Evolutionary conservation across 2,329 filamentous ascomycete genomes (phyloP).

Genomic region (Colletotrichum navitas): DNA sequence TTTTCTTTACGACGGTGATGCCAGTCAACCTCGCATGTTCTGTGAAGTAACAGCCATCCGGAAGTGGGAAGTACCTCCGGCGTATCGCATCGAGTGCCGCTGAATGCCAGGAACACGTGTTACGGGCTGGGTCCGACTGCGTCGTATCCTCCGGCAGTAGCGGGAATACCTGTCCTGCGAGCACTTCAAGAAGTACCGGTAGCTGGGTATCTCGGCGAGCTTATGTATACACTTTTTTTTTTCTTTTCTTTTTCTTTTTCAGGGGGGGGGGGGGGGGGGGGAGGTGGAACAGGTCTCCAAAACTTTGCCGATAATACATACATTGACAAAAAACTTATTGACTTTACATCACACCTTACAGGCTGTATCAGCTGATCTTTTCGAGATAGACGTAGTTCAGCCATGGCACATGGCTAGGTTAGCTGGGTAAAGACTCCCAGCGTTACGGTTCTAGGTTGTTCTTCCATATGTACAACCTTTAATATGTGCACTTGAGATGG

Average conservation of each 20-base stretch:
- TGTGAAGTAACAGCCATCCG: background rate
- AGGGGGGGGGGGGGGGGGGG: too few relatives aligned
- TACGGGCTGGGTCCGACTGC: background rate
- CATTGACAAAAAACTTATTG: background rate
- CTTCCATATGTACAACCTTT: background rate
- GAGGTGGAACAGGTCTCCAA: background rate
- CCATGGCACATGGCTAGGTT: background rate
- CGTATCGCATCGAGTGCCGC: background rate
- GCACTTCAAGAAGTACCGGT: background rate
- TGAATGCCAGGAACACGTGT: background rate
- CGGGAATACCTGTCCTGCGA: background rate
- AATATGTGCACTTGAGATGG: background rate
- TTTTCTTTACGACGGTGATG: background rate
- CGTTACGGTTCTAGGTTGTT: background rate
- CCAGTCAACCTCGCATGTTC: background rate
- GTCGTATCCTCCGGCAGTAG: background rate
- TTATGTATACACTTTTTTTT: too few relatives aligned
- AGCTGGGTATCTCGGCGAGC: background rate
- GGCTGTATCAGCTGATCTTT: background rate
- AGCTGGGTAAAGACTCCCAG: background rate
- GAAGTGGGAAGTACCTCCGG: background rate
- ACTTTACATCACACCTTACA: background rate
- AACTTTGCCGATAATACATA: background rate
- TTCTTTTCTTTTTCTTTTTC: too few relatives aligned
- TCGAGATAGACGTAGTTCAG: background rate